phyloP scores from a whole-genome alignment of 345 rosid species.

The Ceriops decandra region DNA sequence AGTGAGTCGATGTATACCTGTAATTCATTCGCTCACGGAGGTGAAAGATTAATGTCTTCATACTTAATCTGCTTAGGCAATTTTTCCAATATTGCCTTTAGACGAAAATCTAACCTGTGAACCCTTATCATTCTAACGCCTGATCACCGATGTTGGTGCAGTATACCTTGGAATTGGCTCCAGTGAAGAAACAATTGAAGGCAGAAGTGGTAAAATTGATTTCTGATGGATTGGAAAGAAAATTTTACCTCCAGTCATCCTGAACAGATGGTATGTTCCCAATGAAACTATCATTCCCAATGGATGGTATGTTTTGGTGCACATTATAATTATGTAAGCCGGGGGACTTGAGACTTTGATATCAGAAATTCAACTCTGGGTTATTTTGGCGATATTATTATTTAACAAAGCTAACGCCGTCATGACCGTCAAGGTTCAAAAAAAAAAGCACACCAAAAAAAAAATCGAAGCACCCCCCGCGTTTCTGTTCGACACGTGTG shows the following conservation, averaged over 20 bases:
- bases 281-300: neutral
- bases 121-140: neutral
- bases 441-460: neutral
- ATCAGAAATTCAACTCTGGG: constrained; percentile 7
- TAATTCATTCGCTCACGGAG: neutral
- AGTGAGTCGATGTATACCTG: neutral
- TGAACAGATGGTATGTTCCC: constrained; percentile 54
- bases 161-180: constrained; percentile 48
- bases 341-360: neutral
- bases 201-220: constrained; percentile 58
- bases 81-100: neutral
- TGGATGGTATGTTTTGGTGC: too few species aligned
- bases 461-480: neutral
- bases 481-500: constrained; percentile 16
- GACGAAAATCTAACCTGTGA: constrained; percentile 1
- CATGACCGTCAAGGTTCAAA: neutral
- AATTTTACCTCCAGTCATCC: constrained; percentile 58
- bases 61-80: neutral
- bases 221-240: constrained; percentile 76
- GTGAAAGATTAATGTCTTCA: neutral
- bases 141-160: constrained; percentile 34
- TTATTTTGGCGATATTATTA: too few species aligned
- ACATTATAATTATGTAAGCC: constrained; percentile 3
- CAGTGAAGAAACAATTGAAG: constrained; percentile 38
- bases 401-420: neutral